These are phyloP conservation scores for Diospyros lotus DNA, from an alignment of 148 eudicot species.

Conservation along the genomic window DNA sequence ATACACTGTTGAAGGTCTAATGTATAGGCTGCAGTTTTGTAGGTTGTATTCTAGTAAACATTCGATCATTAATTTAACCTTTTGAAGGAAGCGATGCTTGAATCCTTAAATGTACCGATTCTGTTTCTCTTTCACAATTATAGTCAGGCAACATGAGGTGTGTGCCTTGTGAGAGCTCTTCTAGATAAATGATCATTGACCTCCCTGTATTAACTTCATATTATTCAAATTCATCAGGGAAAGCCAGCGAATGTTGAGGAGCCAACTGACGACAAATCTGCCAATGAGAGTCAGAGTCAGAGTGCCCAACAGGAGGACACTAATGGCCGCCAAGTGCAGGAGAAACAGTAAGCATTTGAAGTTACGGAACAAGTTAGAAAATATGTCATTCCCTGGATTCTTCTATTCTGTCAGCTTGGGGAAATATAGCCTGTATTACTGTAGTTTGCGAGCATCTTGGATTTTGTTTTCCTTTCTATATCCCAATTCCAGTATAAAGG, in stretches of 20 bases:
- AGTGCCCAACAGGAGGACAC: conserved; percentile 26
- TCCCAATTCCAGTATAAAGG: conserved; percentile 1
- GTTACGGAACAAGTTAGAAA: not conserved
- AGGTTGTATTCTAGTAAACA: not conserved
- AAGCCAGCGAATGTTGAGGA: conserved; percentile 35
- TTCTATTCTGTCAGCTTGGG: not conserved
- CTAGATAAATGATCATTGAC: not conserved
- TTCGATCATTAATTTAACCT: not conserved
- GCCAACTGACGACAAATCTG: conserved; percentile 30
- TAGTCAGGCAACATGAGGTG: not conserved
- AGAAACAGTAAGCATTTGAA: conserved; percentile 16
- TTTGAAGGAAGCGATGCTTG: not conserved
- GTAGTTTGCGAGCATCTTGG: conserved; percentile 1
- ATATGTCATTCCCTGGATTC: conserved; percentile 3
- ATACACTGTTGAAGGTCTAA: not conserved
- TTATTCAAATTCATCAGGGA: conserved; percentile 32
- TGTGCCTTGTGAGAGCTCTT: not conserved
- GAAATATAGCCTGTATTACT: not conserved
- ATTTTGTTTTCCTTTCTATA: not conserved
- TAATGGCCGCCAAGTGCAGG: conserved; percentile 30
- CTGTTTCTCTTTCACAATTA: not conserved
- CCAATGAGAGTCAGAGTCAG: conserved; percentile 24
- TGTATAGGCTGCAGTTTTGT: not conserved
- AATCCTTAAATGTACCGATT: not conserved
- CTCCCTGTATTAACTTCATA: not conserved